Base-by-base conservation (phyloP, 495 filamentous ascomycete genomes). In the Lasiosphaeria ovina region DNA sequence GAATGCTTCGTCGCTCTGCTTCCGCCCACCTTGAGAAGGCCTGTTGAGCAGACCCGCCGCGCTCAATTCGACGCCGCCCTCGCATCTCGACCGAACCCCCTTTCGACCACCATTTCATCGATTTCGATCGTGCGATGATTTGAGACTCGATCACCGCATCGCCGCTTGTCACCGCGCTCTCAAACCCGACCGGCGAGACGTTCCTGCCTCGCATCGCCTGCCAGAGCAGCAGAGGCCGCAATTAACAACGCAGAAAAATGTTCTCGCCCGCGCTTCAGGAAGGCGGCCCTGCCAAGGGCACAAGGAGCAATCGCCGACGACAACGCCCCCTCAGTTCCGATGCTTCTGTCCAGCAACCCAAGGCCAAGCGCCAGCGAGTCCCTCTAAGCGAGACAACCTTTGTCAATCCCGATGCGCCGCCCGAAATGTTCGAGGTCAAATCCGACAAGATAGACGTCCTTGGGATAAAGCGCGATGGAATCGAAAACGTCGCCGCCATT, bases 331-430 rank as follows among this genome's bases (percentile, higher is more conserved):
- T 79, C 51, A 88, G 83, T 62, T 80, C 85, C 62, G 88, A 90
- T 57, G 81, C 81, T 48, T 80, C 83, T 31, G 79, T 84, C 34
- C 81, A 82, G 58, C 85, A 87, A 61, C 83, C 82, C 14, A 89
- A 84, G 68, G 82, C 88, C 16, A 93, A 93, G 77, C 81, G 88
- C 66, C 87, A 88, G 62, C 79, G 88, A 59, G 83, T 87, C 31
- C 81, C 80, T 14, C 72, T 89, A 55, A 80, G 76, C 42, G 79
- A 86, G 53, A 77, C 83, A 45, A 82, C 81, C 12, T 76, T 80
- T 56, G 75, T 66, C 36, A 77, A 77, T 58, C 72, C 73, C 66
- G 82, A 72, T 72, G 67, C 64, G 62, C 65, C 69, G 16, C 71
- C 77, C 16, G 77, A 82, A 62, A 79, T 72, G 58, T 77, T 71